A percentile compares a stretch with the other conserved stretches of the same genome.
Evolutionary conservation across 1,139 yeast genomes (phyloP).

Genomic region (Candida frijolesensis): DNA sequence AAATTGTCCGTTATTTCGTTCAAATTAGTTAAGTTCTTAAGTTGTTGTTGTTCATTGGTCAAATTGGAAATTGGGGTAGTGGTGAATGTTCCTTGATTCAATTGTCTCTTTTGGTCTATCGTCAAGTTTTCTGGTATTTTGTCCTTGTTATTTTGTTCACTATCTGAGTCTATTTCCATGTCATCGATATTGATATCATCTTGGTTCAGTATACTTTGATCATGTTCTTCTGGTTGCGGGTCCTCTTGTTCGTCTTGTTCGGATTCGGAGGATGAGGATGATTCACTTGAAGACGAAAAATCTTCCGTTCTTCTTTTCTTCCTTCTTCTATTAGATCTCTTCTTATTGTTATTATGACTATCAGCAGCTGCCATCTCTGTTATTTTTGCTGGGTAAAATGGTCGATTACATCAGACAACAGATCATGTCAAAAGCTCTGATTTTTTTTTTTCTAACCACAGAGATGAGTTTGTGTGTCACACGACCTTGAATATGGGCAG

Average conservation of each 20-base stretch:
- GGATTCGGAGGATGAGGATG: slow-evolving; percentile 29
- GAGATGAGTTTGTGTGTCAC: neutral
- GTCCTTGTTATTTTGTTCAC: slow-evolving; percentile 25
- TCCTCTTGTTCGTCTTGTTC: slow-evolving; percentile 14
- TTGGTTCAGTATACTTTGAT: neutral
- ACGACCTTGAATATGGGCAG: neutral
- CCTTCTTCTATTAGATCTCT: slow-evolving; percentile 45
- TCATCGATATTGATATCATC: slow-evolving; percentile 36
- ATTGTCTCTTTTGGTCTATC: slow-evolving; percentile 24
- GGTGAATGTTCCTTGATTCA: slow-evolving; percentile 30
- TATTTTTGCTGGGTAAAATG: neutral
- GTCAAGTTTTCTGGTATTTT: slow-evolving; percentile 22
- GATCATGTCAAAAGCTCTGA: neutral
- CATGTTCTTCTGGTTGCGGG: slow-evolving; percentile 2
- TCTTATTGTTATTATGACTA: slow-evolving; percentile 10
- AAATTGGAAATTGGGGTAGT: slow-evolving; percentile 23
- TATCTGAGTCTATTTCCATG: slow-evolving; percentile 41
- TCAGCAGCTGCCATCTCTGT: slow-evolving; percentile 5
- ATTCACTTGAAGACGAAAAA: slow-evolving; percentile 47
- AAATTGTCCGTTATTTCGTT: slow-evolving; percentile 27
- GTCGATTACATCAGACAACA: neutral
- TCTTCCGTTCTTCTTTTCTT: slow-evolving; percentile 83
- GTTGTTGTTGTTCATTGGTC: slow-evolving; percentile 19
- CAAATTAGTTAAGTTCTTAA: slow-evolving; percentile 20
- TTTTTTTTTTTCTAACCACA: neutral